Conservation (phyloP, 257 asterid genomes). For the Knoxia roxburghii region DNA sequence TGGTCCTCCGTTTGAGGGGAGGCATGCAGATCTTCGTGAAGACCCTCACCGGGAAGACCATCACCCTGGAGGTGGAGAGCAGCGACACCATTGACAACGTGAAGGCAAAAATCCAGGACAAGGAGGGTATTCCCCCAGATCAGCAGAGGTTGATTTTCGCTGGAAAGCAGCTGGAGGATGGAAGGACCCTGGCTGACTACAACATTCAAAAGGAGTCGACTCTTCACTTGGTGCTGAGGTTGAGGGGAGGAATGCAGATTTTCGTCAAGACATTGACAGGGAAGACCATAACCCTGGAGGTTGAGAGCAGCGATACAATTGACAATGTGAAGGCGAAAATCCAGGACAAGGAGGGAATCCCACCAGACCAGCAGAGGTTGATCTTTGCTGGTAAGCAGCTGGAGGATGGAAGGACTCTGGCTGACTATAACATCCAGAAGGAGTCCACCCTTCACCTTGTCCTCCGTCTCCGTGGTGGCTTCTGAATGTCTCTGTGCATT, state of each 20-base stretch:
- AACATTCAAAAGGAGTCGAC: constrained; percentile 62
- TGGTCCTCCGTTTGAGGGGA: constrained; percentile 61
- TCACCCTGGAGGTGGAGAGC: constrained; percentile 65
- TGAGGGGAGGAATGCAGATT: constrained; percentile 57
- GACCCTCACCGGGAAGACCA: constrained; percentile 65
- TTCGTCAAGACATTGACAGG: constrained; percentile 48
- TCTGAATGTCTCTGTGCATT: constrained; percentile 14
- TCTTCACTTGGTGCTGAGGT: constrained; percentile 47
- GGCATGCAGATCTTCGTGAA: constrained; percentile 76
- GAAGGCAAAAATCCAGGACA: constrained; percentile 65
- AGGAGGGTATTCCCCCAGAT: constrained; percentile 81
- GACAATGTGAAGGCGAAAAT: constrained; percentile 53
- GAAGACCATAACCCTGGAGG: constrained; percentile 51
- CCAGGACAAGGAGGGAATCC: constrained; percentile 56
- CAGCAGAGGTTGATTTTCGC: constrained; percentile 79
- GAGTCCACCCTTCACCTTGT: constrained; percentile 81
- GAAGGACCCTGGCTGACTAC: constrained; percentile 58
- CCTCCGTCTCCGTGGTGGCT: constrained; percentile 87
- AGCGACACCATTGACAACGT: constrained; percentile 69
- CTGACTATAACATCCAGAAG: constrained; percentile 57
- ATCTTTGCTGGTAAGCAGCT: constrained; percentile 55
- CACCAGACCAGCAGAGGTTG: constrained; percentile 57
- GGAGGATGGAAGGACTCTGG: constrained; percentile 52
- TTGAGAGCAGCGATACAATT: constrained; percentile 47
- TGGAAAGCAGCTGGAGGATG: constrained; percentile 68